These are phyloP conservation scores for Pleurotus cornucopiae DNA, from an alignment of 768 basidiomycete genomes.

Conservation along the genomic window DNA sequence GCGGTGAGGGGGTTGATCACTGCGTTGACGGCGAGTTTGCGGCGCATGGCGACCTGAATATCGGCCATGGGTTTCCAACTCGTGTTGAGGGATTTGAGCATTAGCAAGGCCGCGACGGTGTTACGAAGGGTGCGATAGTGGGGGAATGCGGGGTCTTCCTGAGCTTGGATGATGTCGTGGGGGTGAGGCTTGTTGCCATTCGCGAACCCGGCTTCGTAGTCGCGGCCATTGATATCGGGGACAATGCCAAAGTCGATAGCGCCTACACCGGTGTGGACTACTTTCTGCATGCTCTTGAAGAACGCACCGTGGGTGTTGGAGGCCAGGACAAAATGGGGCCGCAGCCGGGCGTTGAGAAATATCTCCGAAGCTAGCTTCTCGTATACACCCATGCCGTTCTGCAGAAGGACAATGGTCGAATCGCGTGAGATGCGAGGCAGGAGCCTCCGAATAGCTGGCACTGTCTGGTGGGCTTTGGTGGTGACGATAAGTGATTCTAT, in stretches of 20 bases:
- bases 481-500: constrained; percentile 83
- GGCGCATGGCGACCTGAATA: constrained; percentile 66
- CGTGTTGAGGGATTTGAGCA: constrained; percentile 53
- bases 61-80: constrained; percentile 63
- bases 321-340: constrained; percentile 85
- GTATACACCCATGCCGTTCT: constrained; percentile 89
- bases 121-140: constrained; percentile 61
- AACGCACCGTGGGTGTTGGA: constrained; percentile 81
- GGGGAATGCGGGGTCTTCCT: constrained; percentile 30
- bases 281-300: constrained; percentile 43
- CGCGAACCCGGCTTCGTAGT: constrained; percentile 4
- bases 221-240: constrained; percentile 8
- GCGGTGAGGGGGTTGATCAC: constrained; percentile 86
- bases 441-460: constrained; percentile 53
- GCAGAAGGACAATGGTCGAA: constrained; percentile 87
- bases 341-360: constrained; percentile 66
- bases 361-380: constrained; percentile 64
- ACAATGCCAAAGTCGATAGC: constrained; percentile 60
- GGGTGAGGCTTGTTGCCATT: neutral
- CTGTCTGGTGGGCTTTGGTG: constrained; percentile 69
- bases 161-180: constrained; percentile 39
- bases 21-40: constrained; percentile 78
- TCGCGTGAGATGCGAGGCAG: constrained; percentile 55
- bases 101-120: constrained; percentile 62
- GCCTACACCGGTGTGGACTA: constrained; percentile 71